Evolutionary conservation across 2,329 filamentous ascomycete genomes (phyloP).

Genomic region (Aspergillus fijiensis): DNA sequence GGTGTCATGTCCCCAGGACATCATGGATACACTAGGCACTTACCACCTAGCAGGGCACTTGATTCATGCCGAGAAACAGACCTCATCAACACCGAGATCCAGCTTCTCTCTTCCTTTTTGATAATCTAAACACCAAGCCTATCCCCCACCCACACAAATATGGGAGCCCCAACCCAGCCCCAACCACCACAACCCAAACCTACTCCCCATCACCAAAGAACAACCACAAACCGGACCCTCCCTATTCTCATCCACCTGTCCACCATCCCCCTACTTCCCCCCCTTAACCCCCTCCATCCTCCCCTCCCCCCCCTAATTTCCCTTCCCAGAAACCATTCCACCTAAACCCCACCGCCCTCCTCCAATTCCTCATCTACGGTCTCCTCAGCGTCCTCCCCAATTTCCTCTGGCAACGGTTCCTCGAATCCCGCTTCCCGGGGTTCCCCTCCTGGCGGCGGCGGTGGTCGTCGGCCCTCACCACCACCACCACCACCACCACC

Average conservation of each 20-base stretch:
- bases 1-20: background rate
- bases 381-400: slow-evolving; percentile 76
- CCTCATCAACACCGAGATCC: no score
- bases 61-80: no score
- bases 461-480: background rate
- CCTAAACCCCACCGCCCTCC: slow-evolving; percentile 66
- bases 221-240: no score
- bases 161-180: no score
- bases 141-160: no score
- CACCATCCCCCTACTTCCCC: background rate
- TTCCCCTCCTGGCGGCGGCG: slow-evolving; percentile 40
- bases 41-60: no score
- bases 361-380: slow-evolving; percentile 76
- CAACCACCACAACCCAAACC: no score
- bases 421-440: slow-evolving; percentile 74
- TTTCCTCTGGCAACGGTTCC: slow-evolving; percentile 78
- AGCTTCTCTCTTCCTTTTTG: no score
- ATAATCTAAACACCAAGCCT: no score
- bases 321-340: slow-evolving; percentile 51
- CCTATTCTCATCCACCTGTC: no score
- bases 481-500: background rate
- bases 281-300: background rate
- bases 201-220: no score
- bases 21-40: no score
- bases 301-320: background rate